Percentiles rank a stretch among this genome's conserved stretches.
These are phyloP conservation scores for Suhomyces pyralidae DNA, from an alignment of 805 yeast genomes.

Conservation along the genomic window DNA sequence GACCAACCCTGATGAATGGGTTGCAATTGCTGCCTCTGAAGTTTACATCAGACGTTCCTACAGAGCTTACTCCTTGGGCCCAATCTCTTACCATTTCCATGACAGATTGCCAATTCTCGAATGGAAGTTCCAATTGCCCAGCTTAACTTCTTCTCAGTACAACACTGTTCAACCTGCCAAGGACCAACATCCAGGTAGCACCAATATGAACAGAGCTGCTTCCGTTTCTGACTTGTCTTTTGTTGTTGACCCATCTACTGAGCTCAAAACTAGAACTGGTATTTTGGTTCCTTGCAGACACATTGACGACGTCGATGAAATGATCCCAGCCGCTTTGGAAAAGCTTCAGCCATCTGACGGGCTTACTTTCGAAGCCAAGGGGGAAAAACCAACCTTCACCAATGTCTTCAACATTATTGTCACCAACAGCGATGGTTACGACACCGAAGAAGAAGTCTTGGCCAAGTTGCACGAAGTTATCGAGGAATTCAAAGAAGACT, in stretches of 20 bases:
- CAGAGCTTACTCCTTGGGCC: conserved; percentile 89
- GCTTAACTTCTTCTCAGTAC: conserved; percentile 66
- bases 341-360: conserved; percentile 53
- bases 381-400: conserved; percentile 43
- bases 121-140: conserved; percentile 87
- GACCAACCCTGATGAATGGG: conserved; percentile 77
- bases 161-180: conserved; percentile 60
- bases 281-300: conserved; percentile 75
- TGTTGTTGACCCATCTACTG: conserved; percentile 66
- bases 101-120: conserved; percentile 68
- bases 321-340: conserved; percentile 71
- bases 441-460: conserved; percentile 65
- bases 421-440: conserved; percentile 69
- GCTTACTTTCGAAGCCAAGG: conserved; percentile 32
- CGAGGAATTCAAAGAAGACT: conserved; percentile 65
- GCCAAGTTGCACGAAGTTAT: conserved; percentile 61
- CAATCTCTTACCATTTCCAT: conserved; percentile 58
- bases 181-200: conserved; percentile 29
- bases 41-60: conserved; percentile 95
- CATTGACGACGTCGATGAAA: conserved; percentile 87
- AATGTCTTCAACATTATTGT: conserved; percentile 85
- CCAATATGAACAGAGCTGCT: conserved; percentile 72
- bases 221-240: conserved; percentile 91
- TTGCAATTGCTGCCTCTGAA: conserved; percentile 94
- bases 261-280: conserved; percentile 79